Conservation (phyloP, 1,284 basidiomycete genomes). For the Volvariella volvacea region DNA sequence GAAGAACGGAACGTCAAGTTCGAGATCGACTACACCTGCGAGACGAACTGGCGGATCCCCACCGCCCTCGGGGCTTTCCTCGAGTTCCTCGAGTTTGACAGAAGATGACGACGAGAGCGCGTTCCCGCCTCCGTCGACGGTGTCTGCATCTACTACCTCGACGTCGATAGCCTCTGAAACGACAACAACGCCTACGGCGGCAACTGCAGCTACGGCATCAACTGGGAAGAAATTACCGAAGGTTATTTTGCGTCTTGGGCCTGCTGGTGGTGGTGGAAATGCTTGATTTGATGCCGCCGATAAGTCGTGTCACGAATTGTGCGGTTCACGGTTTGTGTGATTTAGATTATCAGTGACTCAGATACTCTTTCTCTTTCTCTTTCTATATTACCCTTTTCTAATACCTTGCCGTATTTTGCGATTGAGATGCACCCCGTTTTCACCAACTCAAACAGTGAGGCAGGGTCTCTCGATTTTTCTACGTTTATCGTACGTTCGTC, state of each 20-base stretch:
- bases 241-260: slow-evolving; percentile 48
- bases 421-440: background rate
- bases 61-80: background rate
- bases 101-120: background rate
- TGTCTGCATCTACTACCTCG: slow-evolving; percentile 13
- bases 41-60: background rate
- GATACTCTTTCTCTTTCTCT: background rate
- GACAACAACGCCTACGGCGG: slow-evolving; percentile 4
- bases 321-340: too few relatives aligned
- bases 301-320: too few relatives aligned
- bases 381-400: too few relatives aligned
- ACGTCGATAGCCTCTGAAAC: slow-evolving; percentile 7
- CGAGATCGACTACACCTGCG: too few relatives aligned
- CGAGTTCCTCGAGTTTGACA: background rate
- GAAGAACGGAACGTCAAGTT: background rate
- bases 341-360: background rate
- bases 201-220: slow-evolving; percentile 6
- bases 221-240: slow-evolving; percentile 41
- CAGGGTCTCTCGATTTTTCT: background rate
- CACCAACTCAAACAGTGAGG: background rate
- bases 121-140: background rate
- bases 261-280: slow-evolving; percentile 12
- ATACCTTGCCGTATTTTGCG: too few relatives aligned
- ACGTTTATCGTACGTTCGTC: background rate
- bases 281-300: background rate